Evolutionary conservation across 1,284 basidiomycete species (phyloP), one percentile per base, ranked within the genome.

Genomic region (Fomes fomentarius): DNA sequence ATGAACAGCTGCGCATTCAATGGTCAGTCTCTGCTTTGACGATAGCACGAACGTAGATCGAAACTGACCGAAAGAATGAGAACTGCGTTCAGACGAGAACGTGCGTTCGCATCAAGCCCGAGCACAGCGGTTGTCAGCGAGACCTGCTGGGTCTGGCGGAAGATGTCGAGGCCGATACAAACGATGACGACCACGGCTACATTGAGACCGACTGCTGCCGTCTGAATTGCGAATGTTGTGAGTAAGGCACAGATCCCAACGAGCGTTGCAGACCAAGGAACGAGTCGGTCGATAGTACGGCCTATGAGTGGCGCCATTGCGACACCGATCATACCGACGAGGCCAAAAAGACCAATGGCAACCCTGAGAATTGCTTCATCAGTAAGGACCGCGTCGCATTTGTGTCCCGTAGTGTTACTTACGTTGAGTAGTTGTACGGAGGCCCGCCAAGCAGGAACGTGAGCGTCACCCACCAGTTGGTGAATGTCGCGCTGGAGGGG

Each of bases 271-370:
- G 74, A 69, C 81, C 81, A 84, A 3, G 80, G 77, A 0, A 77
- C 72, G 41, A 84, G 69, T 2, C 69, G 63, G 61, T 85, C 83
- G 40, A 84, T 72, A 4, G 78, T 64, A 25, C 73, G 72, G 0
- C 83, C 83, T 47, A 79, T 71, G 42, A 80, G 68, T 0, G 82
- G 82, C 0, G 78, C 78, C 21, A 74, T 66, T 19, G 73, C 60
- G 11, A 83, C 78, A 26, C 73, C 74, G 17, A 78, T 61, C 38
- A 81, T 69, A 7, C 83, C 83, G 3, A 84, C 67, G 2, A 83
- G 71, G 10, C 81, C 82, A 61, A 84, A 82, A 2, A 85, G 69
- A 11, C 82, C 81, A 47, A 82, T 83, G 12, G 74, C 66, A 22
- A 83, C 65, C 1, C 75, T 78, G 24, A 7, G 11, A 22, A 21